Evolutionary conservation across 371 early-diverging fungal species (phyloP), one percentile per base, ranked within the genome.

Genomic region (Apophysomyces sp.): DNA sequence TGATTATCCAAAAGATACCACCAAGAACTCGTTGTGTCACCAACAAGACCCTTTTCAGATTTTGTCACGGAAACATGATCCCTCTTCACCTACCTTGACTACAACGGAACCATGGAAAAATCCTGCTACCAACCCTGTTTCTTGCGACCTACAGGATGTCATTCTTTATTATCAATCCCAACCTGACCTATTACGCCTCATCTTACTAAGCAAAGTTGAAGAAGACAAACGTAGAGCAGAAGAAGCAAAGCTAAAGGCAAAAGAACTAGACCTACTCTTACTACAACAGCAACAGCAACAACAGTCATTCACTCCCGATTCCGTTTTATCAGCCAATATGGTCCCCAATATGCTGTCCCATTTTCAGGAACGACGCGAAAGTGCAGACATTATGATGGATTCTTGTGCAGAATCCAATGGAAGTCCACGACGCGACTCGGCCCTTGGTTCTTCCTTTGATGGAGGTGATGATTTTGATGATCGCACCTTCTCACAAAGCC

Each of bases 161-260:
- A 68, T 85, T 31, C 60, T 80, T 6, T 81, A 81, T 27, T 87
- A 84, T 55, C 72, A 77, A 32, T 72, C 77, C 4, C 84, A 87
- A 41, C 88, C 86, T 29, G 88, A 87, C 15, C 72, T 87, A 13
- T 66, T 87, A 11, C 78, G 76, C 7, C 55, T 87, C 37, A 87
- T 87, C 55, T 72, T 87, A 39, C 58, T 78, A 11, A 84, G 85
- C 57, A 87, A 86, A 68, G 83, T 85, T 2, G 84, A 87, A 61
- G 88, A 87, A 66, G 88, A 87, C 56, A 82, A 83, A 55, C 81
- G 88, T 34, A 72, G 79, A 58, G 57, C 76, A 6, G 81, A 77
- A 62, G 81, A 80, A 65, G 81, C 81, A 5, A 69, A 68, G 56
- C 67, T 86, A 27, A 63, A 73, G 37, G 76, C 78, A 1, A 80